Conservation (phyloP, 805 yeast species). For the Barnettozyma sucrosica region DNA sequence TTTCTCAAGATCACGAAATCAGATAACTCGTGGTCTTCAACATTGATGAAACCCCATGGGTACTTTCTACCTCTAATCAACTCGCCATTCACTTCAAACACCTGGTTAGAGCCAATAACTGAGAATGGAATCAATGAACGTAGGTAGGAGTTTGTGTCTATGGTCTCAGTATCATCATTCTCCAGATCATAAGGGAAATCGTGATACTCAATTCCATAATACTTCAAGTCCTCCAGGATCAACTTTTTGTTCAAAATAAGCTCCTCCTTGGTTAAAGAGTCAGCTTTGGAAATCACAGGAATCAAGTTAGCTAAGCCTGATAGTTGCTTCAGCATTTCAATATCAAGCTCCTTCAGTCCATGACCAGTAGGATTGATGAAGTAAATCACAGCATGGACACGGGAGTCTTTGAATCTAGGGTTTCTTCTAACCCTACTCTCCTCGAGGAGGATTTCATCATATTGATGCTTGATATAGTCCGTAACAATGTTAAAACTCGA, state of each 20-base stretch:
- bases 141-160: slow-evolving; percentile 59
- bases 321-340: slow-evolving; percentile 70
- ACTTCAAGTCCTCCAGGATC: slow-evolving; percentile 69
- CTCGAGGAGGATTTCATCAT: slow-evolving; percentile 75
- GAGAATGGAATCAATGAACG: slow-evolving; percentile 64
- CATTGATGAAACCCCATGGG: slow-evolving; percentile 55
- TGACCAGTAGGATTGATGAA: slow-evolving; percentile 83
- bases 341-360: slow-evolving; percentile 71
- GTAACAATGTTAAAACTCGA: slow-evolving; percentile 61
- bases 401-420: slow-evolving; percentile 78
- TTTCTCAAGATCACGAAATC: slow-evolving; percentile 80
- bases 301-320: slow-evolving; percentile 78
- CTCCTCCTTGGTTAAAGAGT: slow-evolving; percentile 77
- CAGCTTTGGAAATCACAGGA: slow-evolving; percentile 83
- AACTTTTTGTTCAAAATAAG: slow-evolving; percentile 65
- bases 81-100: slow-evolving; percentile 41
- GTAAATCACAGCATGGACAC: slow-evolving; percentile 72
- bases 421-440: slow-evolving; percentile 79
- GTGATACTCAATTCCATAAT: slow-evolving; percentile 65
- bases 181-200: slow-evolving; percentile 61
- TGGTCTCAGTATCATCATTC: slow-evolving; percentile 53
- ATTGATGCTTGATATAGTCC: slow-evolving; percentile 78
- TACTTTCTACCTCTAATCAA: slow-evolving; percentile 46
- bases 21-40: slow-evolving; percentile 67
- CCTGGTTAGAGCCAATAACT: slow-evolving; percentile 63